Conservation (phyloP, 345 rosid genomes). For the Excoecaria agallocha region DNA sequence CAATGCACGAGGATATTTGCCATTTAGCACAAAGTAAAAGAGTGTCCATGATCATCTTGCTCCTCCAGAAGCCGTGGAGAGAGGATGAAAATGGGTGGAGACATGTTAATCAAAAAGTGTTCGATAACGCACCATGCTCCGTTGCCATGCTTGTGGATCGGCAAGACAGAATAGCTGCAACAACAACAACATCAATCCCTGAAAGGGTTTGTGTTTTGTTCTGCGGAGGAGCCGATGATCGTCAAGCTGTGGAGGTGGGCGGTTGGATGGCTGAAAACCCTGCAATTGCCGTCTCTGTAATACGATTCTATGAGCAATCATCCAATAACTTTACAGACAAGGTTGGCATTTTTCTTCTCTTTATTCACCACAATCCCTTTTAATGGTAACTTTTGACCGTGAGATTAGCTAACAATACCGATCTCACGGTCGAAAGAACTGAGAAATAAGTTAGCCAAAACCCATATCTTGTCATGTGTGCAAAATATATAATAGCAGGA, state of each 20-base stretch:
- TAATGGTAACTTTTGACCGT: too few species aligned
- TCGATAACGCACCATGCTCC: constrained; percentile 32
- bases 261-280: constrained; percentile 28
- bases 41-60: constrained; percentile 40
- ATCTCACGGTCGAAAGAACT: too few species aligned
- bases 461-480: too few species aligned
- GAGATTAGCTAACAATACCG: too few species aligned
- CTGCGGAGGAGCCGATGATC: constrained; percentile 36
- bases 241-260: constrained; percentile 29
- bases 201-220: constrained; percentile 24
- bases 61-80: constrained; percentile 31
- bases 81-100: constrained; percentile 28
- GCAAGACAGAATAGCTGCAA: too few species aligned
- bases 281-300: constrained; percentile 3
- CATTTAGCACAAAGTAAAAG: constrained; percentile 33
- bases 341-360: not conserved
- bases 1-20: constrained; percentile 46
- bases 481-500: too few species aligned
- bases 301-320: constrained; percentile 7
- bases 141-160: constrained; percentile 38
- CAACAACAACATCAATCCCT: not conserved
- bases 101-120: constrained; percentile 35
- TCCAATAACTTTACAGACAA: not conserved
- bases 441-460: too few species aligned
- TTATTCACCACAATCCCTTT: not conserved